Evolutionary conservation across 1,284 basidiomycete genomes (phyloP).

Genomic region (Malassezia sp.): DNA sequence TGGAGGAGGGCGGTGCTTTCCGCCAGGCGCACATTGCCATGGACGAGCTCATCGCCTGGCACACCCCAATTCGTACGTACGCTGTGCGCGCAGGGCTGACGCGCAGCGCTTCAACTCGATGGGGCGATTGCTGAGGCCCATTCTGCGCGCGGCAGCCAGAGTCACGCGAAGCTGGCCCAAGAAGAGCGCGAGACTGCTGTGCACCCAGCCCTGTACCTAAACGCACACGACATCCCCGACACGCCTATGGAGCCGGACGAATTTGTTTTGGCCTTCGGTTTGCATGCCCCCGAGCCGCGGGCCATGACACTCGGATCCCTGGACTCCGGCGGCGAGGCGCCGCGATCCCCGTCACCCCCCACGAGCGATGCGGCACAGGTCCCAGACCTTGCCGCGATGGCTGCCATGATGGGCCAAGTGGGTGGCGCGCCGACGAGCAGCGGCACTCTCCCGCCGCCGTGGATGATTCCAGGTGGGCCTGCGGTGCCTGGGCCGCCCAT

Average conservation of each 20-base stretch:
- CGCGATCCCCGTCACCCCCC: too few species aligned
- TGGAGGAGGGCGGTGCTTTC: slow-evolving; percentile 29
- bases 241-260: slow-evolving; percentile 9
- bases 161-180: slow-evolving; percentile 8
- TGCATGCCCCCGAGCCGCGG: slow-evolving; percentile 1
- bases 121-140: neutral
- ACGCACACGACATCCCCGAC: slow-evolving; percentile 6
- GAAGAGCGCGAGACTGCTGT: slow-evolving; percentile 9
- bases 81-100: too few species aligned
- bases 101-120: neutral
- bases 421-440: neutral
- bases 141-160: slow-evolving; percentile 1
- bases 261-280: slow-evolving; percentile 1
- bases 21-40: slow-evolving; percentile 24
- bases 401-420: neutral
- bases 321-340: too few species aligned
- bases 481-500: slow-evolving; percentile 4
- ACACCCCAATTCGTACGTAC: slow-evolving; percentile 6
- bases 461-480: neutral
- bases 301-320: slow-evolving; percentile 6
- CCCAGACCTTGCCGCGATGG: neutral
- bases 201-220: neutral
- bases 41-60: slow-evolving; percentile 31
- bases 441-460: neutral
- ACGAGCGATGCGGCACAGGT: too few species aligned